A percentile compares a stretch with the other conserved stretches of the same genome.
Conservation (phyloP, 179 eudicot genomes). For the Silene coronaria region DNA sequence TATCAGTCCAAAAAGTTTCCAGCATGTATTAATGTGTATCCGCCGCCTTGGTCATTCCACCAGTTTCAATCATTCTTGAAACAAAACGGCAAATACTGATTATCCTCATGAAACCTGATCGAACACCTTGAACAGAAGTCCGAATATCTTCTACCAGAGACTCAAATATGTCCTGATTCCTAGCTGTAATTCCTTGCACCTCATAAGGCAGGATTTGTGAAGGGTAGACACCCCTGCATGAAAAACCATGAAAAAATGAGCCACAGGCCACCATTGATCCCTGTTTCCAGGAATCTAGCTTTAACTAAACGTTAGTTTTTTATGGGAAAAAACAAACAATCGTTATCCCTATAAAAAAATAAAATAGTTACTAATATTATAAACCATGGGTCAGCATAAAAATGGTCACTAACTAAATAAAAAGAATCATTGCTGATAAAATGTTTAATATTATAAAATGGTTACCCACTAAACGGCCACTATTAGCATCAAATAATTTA, state of each 20-base stretch:
- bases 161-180: constrained; percentile 21
- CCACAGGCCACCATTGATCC: neutral
- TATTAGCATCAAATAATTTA: too few relatives aligned
- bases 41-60: neutral
- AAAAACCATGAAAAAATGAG: constrained; percentile 5
- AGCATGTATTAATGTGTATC: neutral
- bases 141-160: constrained; percentile 37
- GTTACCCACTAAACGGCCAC: too few relatives aligned
- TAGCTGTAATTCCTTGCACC: constrained; percentile 30
- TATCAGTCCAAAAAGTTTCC: neutral
- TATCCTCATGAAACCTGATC: constrained; percentile 61
- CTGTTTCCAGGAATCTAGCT: neutral
- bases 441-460: too few relatives aligned
- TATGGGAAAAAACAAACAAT: neutral
- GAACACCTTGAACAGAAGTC: constrained; percentile 44
- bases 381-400: too few relatives aligned
- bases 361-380: too few relatives aligned
- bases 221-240: constrained; percentile 72
- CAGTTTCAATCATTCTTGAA: constrained; percentile 40
- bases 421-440: too few relatives aligned
- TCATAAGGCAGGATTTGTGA: constrained; percentile 44
- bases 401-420: too few relatives aligned
- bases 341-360: neutral
- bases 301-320: neutral
- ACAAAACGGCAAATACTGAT: constrained; percentile 53